These are phyloP conservation scores for Wolfiporia cocos DNA, from an alignment of 1,284 basidiomycete species.

Conservation along the genomic window DNA sequence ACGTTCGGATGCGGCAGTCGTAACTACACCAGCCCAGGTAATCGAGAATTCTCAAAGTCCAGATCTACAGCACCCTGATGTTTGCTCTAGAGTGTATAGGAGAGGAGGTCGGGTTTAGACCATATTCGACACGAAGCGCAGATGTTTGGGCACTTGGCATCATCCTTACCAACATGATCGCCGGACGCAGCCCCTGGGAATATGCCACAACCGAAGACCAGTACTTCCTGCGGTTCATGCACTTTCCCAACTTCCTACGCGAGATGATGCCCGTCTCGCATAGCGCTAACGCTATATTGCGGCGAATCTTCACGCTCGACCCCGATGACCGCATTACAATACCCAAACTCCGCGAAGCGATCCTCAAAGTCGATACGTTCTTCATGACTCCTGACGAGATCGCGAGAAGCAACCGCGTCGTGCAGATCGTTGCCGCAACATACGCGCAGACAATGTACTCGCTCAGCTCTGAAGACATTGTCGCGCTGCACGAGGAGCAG, in stretches of 20 bases:
- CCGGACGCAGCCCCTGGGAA: slow-evolving; percentile 86
- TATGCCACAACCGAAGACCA: slow-evolving; percentile 68
- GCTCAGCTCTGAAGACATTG: not conserved
- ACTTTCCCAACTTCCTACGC: slow-evolving; percentile 66
- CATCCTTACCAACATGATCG: slow-evolving; percentile 64
- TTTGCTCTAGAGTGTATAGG: slow-evolving; percentile 23
- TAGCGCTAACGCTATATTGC: slow-evolving; percentile 49
- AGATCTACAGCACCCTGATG: slow-evolving; percentile 1
- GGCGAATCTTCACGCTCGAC: slow-evolving; percentile 50
- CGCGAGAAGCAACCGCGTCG: slow-evolving; percentile 6
- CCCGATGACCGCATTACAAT: slow-evolving; percentile 55
- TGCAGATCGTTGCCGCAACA: slow-evolving; percentile 11
- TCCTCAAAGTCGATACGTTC: slow-evolving; percentile 59
- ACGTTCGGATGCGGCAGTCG: slow-evolving; percentile 44
- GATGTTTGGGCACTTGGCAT: slow-evolving; percentile 28
- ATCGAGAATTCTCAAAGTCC: too few species aligned
- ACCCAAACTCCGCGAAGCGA: slow-evolving; percentile 49
- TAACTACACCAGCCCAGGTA: slow-evolving; percentile 57
- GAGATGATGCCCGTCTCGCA: slow-evolving; percentile 68
- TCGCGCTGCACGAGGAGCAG: slow-evolving; percentile 1
- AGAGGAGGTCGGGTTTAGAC: slow-evolving; percentile 14
- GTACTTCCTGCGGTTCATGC: slow-evolving; percentile 69
- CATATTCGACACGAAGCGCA: slow-evolving; percentile 16
- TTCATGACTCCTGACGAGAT: slow-evolving; percentile 56
- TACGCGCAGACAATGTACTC: slow-evolving; percentile 5